Percentiles rank a stretch among this genome's conserved stretches.
Conservation (phyloP, 1,139 yeast genomes). For the Taphrina betulina region DNA sequence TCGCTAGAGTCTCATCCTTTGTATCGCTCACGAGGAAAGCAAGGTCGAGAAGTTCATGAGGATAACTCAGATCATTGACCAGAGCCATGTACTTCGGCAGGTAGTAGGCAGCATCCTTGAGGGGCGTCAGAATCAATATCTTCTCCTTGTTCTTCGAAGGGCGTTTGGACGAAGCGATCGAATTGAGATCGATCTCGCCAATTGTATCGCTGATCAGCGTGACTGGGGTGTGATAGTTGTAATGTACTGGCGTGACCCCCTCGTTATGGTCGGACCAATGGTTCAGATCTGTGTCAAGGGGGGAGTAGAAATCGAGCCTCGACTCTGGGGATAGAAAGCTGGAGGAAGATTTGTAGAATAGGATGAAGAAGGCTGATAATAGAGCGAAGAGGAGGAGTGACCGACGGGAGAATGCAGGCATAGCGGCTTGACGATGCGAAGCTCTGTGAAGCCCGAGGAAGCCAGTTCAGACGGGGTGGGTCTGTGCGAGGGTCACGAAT, state of each 20-base stretch:
- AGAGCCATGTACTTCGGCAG: conserved; percentile 81
- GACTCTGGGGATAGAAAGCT: conserved; percentile 12
- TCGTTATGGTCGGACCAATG: conserved; percentile 35
- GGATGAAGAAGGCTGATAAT: conserved; percentile 19
- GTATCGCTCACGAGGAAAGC: conserved; percentile 81
- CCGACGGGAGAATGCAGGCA: conserved; percentile 5
- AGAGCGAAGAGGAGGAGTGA: not conserved
- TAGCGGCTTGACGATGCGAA: too few species aligned
- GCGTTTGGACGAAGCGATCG: conserved; percentile 47
- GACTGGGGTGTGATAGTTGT: conserved; percentile 39
- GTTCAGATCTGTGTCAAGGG: conserved; percentile 15
- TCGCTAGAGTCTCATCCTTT: conserved; percentile 66
- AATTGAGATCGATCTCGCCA: conserved; percentile 51
- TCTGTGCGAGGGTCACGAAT: too few species aligned
- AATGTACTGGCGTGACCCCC: conserved; percentile 41
- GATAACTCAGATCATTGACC: conserved; percentile 80
- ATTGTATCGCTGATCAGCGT: conserved; percentile 39
- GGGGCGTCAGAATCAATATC: conserved; percentile 69
- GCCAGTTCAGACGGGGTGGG: too few species aligned
- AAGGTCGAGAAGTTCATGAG: conserved; percentile 74
- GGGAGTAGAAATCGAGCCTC: conserved; percentile 19
- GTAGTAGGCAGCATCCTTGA: conserved; percentile 77
- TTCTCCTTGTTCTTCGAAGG: conserved; percentile 64
- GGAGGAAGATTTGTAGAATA: conserved; percentile 7
- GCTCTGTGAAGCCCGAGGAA: too few species aligned